A percentile compares a stretch with the other conserved stretches of the same genome.
These are phyloP conservation scores for Aspergillus sergii DNA, from an alignment of 2,329 filamentous ascomycete species.

Conservation along the genomic window DNA sequence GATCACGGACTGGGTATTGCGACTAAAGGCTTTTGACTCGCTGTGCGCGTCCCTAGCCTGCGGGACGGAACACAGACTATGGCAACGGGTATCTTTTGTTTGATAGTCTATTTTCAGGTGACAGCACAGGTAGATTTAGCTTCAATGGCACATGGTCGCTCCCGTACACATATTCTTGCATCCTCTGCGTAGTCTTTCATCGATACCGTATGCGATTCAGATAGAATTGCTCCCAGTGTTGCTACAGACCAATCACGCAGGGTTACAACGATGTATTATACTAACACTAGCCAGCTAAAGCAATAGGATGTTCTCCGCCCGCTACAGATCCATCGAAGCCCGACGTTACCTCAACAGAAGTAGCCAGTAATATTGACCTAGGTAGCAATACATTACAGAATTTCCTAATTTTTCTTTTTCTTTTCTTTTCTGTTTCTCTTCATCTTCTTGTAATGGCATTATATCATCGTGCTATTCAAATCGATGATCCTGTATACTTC, in stretches of 20 bases:
- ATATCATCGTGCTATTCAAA: neutral
- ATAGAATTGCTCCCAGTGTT: neutral
- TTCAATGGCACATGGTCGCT: neutral
- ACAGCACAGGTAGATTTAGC: neutral
- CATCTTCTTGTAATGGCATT: neutral
- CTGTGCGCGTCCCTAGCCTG: neutral
- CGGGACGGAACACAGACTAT: neutral
- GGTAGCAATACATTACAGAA: neutral
- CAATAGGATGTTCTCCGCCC: no score
- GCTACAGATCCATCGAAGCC: no score
- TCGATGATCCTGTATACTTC: neutral
- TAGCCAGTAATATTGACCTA: neutral
- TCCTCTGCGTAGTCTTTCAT: neutral
- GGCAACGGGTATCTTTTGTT: neutral
- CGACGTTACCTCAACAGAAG: neutral
- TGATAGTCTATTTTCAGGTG: neutral
- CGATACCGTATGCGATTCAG: neutral
- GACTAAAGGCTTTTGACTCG: slow-evolving; percentile 28
- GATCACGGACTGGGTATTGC: slow-evolving; percentile 40
- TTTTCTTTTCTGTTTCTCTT: neutral
- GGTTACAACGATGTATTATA: neutral
- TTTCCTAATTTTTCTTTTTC: neutral
- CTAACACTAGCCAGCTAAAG: neutral
- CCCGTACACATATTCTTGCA: neutral
- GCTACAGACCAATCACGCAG: neutral